Conservation (phyloP, 371 early-diverging fungal species). For the Mortierella sp. region DNA sequence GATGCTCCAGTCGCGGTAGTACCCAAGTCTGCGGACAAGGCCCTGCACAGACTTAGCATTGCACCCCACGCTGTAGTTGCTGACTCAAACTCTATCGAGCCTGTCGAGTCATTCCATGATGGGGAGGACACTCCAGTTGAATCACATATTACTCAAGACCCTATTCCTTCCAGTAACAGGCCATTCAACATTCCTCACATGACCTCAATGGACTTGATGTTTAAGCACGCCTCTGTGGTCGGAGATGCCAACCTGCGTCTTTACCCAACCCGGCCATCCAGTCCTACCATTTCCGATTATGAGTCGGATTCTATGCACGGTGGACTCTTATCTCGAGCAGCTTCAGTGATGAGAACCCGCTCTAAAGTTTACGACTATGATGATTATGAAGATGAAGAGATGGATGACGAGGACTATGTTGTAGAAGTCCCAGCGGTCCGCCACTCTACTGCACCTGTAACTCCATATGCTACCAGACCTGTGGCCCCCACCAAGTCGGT, state of each 20-base stretch:
- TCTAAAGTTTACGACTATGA: slow-evolving; percentile 10
- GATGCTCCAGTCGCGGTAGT: neutral
- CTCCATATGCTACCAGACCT: slow-evolving; percentile 20
- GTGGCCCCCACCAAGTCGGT: neutral
- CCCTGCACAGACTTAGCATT: neutral
- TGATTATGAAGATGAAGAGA: slow-evolving; percentile 11
- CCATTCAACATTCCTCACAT: slow-evolving; percentile 38
- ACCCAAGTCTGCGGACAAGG: neutral
- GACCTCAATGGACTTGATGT: slow-evolving; percentile 53
- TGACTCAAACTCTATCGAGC: neutral
- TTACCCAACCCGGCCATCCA: slow-evolving; percentile 54
- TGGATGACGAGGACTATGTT: slow-evolving; percentile 14
- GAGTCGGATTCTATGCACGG: slow-evolving; percentile 47
- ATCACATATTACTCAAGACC: neutral
- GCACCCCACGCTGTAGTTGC: neutral
- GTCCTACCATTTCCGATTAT: slow-evolving; percentile 51
- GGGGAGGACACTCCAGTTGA: neutral
- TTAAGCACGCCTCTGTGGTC: slow-evolving; percentile 47
- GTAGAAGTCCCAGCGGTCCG: slow-evolving; percentile 1
- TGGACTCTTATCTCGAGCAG: slow-evolving; percentile 48
- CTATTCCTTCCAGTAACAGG: neutral
- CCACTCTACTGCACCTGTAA: neutral
- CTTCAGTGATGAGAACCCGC: slow-evolving; percentile 35
- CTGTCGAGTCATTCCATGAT: neutral
- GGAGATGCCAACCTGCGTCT: slow-evolving; percentile 51